These are phyloP conservation scores for Cyberlindnera suaveolens DNA, from an alignment of 805 yeast species.

Conservation along the genomic window DNA sequence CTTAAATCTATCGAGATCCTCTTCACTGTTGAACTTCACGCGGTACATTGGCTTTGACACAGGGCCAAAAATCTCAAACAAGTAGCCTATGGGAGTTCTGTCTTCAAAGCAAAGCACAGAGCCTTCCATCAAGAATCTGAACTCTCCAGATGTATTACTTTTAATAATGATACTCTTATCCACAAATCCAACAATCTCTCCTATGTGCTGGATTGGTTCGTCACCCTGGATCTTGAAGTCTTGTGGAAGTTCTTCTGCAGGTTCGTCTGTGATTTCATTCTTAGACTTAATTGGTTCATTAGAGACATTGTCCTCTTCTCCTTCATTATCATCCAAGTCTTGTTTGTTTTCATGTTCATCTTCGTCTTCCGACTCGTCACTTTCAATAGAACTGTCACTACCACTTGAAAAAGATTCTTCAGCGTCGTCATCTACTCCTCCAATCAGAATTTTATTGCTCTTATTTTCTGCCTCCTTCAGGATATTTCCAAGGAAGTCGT, in stretches of 20 bases:
- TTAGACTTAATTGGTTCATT: slow-evolving; percentile 64
- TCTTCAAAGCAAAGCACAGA: slow-evolving; percentile 76
- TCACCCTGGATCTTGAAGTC: slow-evolving; percentile 52
- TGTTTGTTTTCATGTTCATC: slow-evolving; percentile 4
- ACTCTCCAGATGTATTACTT: slow-evolving; percentile 77
- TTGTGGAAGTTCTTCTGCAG: slow-evolving; percentile 60
- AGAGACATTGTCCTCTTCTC: slow-evolving; percentile 16
- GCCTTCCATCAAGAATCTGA: slow-evolving; percentile 72
- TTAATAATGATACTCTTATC: slow-evolving; percentile 67
- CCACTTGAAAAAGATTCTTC: background rate
- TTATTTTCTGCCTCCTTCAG: too few relatives aligned
- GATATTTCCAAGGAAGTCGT: too few relatives aligned
- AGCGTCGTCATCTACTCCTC: too few relatives aligned
- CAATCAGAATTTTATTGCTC: too few relatives aligned
- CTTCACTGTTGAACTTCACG: slow-evolving; percentile 53
- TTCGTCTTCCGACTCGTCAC: slow-evolving; percentile 1
- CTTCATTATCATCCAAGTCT: slow-evolving; percentile 12
- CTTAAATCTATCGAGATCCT: slow-evolving; percentile 41
- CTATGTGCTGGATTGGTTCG: slow-evolving; percentile 67
- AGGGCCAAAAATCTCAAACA: slow-evolving; percentile 88
- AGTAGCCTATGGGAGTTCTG: slow-evolving; percentile 61
- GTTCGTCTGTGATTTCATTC: slow-evolving; percentile 68
- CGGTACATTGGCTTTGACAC: slow-evolving; percentile 77
- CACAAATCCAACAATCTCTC: slow-evolving; percentile 60
- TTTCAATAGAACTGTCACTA: background rate